phyloP scores from a whole-genome alignment of 208 protist species.

The Tetramitus jugosus region DNA sequence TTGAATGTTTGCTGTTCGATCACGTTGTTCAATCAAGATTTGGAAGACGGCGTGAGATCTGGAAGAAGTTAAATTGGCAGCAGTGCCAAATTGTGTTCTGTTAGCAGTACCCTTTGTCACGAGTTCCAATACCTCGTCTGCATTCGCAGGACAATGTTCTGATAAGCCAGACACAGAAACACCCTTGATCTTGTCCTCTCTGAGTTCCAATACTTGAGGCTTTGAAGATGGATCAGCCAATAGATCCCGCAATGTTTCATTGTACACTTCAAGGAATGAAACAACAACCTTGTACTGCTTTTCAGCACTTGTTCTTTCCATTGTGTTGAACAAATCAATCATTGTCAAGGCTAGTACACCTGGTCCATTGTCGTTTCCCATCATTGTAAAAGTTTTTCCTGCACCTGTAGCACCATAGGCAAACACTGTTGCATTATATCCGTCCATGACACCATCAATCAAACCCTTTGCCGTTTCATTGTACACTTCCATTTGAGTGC shows the following conservation, averaged over 20 bases:
- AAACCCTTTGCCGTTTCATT: conserved; percentile 32
- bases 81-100: conserved; percentile 57
- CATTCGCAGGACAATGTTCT: conserved; percentile 32
- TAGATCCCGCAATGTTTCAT: conserved; percentile 65
- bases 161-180: conserved; percentile 46
- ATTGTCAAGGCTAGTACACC: conserved; percentile 17
- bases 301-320: conserved; percentile 37
- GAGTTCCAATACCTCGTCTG: conserved; percentile 45
- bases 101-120: conserved; percentile 53
- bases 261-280: conserved; percentile 70
- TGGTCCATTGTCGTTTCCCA: conserved; percentile 34
- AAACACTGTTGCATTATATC: conserved; percentile 64
- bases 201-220: conserved; percentile 34
- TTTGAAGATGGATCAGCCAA: conserved; percentile 32
- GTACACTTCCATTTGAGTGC: conserved; percentile 48
- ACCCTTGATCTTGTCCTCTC: conserved; percentile 46
- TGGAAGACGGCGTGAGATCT: conserved; percentile 49
- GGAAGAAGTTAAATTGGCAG: conserved; percentile 48
- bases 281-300: conserved; percentile 40
- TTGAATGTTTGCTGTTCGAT: background rate
- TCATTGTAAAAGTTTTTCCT: conserved; percentile 75
- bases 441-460: conserved; percentile 51
- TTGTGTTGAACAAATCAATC: conserved; percentile 50
- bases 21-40: conserved; percentile 38
- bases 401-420: conserved; percentile 62